These are phyloP conservation scores for Boletus subcaerulescens DNA, from an alignment of 768 basidiomycete species.

Conservation along the genomic window DNA sequence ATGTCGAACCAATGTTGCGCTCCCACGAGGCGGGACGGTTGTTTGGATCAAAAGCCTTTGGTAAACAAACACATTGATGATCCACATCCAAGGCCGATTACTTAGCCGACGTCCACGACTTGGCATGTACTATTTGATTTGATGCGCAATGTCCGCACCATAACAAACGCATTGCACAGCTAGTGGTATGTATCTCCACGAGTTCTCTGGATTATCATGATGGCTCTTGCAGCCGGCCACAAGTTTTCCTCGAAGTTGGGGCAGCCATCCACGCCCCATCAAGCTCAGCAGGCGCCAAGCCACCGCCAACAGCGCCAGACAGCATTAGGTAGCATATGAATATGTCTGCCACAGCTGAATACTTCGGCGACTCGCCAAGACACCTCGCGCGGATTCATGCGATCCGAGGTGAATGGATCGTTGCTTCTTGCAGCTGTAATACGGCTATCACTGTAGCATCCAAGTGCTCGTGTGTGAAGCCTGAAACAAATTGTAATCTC, in stretches of 20 bases:
- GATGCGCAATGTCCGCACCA: conserved; percentile 28
- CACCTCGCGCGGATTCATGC: background rate
- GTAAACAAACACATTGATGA: conserved; percentile 25
- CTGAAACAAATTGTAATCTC: conserved; percentile 1
- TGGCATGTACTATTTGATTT: conserved; percentile 6
- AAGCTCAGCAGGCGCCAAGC: background rate
- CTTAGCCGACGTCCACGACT: conserved; percentile 17
- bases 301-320: conserved; percentile 4
- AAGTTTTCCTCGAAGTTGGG: conserved; percentile 23
- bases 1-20: background rate
- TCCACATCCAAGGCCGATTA: conserved; percentile 20
- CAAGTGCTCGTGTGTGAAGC: conserved; percentile 2
- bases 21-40: conserved; percentile 4
- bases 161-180: conserved; percentile 16
- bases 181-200: conserved; percentile 12
- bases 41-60: conserved; percentile 29
- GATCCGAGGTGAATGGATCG: conserved; percentile 4
- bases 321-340: background rate
- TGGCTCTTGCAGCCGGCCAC: conserved; percentile 20
- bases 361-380: background rate
- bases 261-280: conserved; percentile 5
- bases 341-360: background rate
- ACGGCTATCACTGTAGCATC: background rate
- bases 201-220: conserved; percentile 14
- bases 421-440: background rate